Conservation (phyloP, 192 early-diverging fungal species). For the Coemansia sp. region DNA sequence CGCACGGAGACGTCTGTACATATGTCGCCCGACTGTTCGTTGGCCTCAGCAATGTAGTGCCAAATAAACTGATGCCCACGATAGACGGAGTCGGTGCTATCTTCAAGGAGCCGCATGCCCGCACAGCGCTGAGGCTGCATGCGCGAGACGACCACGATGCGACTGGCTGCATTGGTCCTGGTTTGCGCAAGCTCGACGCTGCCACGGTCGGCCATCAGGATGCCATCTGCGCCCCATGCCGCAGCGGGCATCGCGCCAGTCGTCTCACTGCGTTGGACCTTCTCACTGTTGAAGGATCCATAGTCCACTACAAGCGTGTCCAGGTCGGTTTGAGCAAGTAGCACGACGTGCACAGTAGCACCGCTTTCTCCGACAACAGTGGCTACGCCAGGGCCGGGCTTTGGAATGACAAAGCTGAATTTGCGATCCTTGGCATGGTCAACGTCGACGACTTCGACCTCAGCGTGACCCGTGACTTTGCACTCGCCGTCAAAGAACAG, state of each 20-base stretch:
- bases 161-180: not conserved
- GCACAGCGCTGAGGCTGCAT: constrained; percentile 15
- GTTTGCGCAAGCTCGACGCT: constrained; percentile 15
- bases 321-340: constrained; percentile 31
- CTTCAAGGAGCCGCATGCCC: not conserved
- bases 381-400: constrained; percentile 30
- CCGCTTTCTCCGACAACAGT: constrained; percentile 12
- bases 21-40: not conserved
- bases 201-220: constrained; percentile 8
- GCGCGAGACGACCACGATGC: constrained; percentile 20
- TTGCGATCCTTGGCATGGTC: constrained; percentile 43
- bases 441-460: constrained; percentile 43
- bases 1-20: constrained; percentile 4
- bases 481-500: constrained; percentile 46
- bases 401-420: constrained; percentile 55
- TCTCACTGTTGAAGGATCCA: constrained; percentile 13
- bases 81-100: not conserved
- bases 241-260: constrained; percentile 8
- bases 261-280: not conserved
- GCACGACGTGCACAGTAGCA: constrained; percentile 22
- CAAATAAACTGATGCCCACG: constrained; percentile 26
- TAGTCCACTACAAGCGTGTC: constrained; percentile 41
- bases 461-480: constrained; percentile 45
- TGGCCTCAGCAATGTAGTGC: constrained; percentile 1
- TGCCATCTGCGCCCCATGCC: constrained; percentile 47